Percentiles rank a stretch among this genome's conserved stretches.
Evolutionary conservation across 2,329 filamentous ascomycete species (phyloP).

Genomic region (Trichoderma sp.): DNA sequence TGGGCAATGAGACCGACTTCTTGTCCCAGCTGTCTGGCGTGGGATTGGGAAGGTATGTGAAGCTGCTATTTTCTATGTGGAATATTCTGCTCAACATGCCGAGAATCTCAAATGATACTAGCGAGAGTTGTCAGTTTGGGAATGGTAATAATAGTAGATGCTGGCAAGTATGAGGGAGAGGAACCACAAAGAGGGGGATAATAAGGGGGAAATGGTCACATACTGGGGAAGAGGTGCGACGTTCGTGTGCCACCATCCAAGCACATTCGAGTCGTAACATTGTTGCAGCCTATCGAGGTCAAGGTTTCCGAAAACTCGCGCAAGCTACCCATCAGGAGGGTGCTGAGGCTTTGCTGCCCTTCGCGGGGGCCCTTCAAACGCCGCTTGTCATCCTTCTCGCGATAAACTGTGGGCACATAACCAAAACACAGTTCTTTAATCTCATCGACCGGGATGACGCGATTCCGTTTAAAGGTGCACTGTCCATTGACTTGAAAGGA

Average conservation of each 20-base stretch:
- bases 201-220: constrained; percentile 18
- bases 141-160: background rate
- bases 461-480: constrained; percentile 46
- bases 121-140: constrained; percentile 18
- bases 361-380: constrained; percentile 39
- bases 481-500: constrained; percentile 50
- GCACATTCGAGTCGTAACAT: constrained; percentile 47
- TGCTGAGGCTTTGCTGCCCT: constrained; percentile 40
- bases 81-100: constrained; percentile 55
- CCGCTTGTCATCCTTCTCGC: constrained; percentile 37
- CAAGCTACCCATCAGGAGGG: constrained; percentile 48
- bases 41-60: constrained; percentile 55
- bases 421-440: constrained; percentile 57
- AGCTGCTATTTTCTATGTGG: constrained; percentile 48
- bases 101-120: constrained; percentile 56
- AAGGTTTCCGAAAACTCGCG: constrained; percentile 52
- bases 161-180: too few relatives aligned
- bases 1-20: constrained; percentile 43
- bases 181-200: too few relatives aligned
- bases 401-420: constrained; percentile 53
- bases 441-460: constrained; percentile 51
- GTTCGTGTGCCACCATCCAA: constrained; percentile 38
- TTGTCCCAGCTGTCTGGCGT: constrained; percentile 54
- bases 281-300: constrained; percentile 52
- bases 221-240: constrained; percentile 51